Percentiles rank a stretch among this genome's conserved stretches.
phyloP scores from a whole-genome alignment of 2,329 filamentous ascomycete genomes.

The Colletotrichum destructivum region DNA sequence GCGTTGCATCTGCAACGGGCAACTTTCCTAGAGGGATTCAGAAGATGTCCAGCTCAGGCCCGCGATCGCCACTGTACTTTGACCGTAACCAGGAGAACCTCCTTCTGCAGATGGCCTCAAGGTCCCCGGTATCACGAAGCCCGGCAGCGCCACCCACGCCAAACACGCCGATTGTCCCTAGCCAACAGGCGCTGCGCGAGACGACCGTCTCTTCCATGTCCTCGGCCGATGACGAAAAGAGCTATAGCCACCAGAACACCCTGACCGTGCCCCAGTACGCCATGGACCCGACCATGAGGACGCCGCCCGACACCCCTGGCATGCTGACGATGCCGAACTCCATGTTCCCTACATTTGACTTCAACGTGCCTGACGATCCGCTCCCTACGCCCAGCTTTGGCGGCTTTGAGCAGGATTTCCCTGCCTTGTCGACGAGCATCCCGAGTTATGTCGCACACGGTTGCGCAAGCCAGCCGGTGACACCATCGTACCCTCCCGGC shows the following conservation, averaged over 20 bases:
- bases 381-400: conserved; percentile 64
- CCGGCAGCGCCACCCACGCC: conserved; percentile 65
- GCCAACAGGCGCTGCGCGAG: conserved; percentile 57
- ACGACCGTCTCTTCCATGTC: conserved; percentile 55
- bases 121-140: conserved; percentile 59
- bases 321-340: conserved; percentile 59
- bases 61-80: conserved; percentile 60
- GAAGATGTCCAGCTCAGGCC: conserved; percentile 54
- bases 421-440: conserved; percentile 53
- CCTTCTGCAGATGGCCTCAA: conserved; percentile 55
- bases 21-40: conserved; percentile 58
- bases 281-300: conserved; percentile 63
- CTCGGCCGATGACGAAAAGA: conserved; percentile 55
- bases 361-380: conserved; percentile 62
- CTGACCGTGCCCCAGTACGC: conserved; percentile 47
- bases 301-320: conserved; percentile 68
- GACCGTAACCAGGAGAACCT: conserved; percentile 63
- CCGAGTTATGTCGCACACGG: conserved; percentile 62
- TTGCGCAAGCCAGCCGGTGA: conserved; percentile 63
- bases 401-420: conserved; percentile 61
- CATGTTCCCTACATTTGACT: conserved; percentile 57
- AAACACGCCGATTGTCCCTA: conserved; percentile 62
- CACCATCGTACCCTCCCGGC: conserved; percentile 61
- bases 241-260: conserved; percentile 42
- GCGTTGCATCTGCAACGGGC: conserved; percentile 68